Conservation (phyloP, 139 green algal species). For the Chlorella sp. region DNA sequence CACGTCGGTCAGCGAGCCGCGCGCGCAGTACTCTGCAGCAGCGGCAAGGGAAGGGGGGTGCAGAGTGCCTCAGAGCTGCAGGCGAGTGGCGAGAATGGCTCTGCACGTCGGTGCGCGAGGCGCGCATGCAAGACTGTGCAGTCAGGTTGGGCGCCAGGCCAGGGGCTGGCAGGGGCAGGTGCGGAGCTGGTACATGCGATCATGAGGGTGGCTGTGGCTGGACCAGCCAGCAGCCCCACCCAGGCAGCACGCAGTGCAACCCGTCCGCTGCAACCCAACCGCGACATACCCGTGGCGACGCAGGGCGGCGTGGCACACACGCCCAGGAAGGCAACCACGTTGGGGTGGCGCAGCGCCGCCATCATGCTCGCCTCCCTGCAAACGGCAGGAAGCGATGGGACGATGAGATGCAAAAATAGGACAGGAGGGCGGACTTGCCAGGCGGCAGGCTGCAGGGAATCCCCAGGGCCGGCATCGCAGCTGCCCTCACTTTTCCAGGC, state of each 20-base stretch:
- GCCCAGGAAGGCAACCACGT: constrained; percentile 67
- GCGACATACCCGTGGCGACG: constrained; percentile 24
- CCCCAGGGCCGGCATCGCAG: too few relatives aligned
- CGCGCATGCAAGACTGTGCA: too few relatives aligned
- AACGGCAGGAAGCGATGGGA: too few relatives aligned
- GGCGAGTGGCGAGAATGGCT: background rate
- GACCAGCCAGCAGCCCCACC: too few relatives aligned
- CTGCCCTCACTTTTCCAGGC: constrained; percentile 24
- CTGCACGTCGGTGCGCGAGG: too few relatives aligned
- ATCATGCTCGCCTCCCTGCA: background rate
- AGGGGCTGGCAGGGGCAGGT: too few relatives aligned
- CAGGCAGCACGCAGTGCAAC: too few relatives aligned
- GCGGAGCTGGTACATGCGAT: too few relatives aligned
- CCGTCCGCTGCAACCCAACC: too few relatives aligned
- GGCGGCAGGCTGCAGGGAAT: background rate
- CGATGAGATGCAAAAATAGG: background rate
- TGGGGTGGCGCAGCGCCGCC: constrained; percentile 55
- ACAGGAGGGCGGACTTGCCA: too few relatives aligned
- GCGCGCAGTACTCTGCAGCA: constrained; percentile 61
- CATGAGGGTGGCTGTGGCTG: too few relatives aligned
- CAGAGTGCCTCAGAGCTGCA: background rate
- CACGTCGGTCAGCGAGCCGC: constrained; percentile 67
- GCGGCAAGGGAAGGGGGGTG: background rate
- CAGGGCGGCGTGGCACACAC: constrained; percentile 52
- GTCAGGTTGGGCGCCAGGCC: too few relatives aligned